Evolutionary conservation across 805 yeast species (phyloP), one percentile per base, ranked within the genome.

Genomic region (Spathaspora gorwiae): DNA sequence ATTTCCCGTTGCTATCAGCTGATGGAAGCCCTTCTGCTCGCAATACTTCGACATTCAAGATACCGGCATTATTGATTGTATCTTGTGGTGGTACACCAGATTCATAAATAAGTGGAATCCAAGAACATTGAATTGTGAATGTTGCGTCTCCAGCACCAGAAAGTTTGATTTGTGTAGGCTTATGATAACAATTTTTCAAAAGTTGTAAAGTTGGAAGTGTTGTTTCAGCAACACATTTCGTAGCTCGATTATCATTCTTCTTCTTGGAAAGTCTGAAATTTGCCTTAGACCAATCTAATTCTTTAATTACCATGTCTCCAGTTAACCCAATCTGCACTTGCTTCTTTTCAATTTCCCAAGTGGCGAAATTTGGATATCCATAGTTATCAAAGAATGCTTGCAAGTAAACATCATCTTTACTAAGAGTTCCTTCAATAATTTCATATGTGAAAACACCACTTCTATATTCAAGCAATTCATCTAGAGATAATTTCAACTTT

Each of bases 1-100:
- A 88, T 61, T 86, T 85, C 42, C 98, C 98, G 54, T 84, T 84
- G 29, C 87, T 72, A 66, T 94, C 99, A n/a, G 90, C 95, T 11
- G 96, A 76, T 35, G 84, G 80, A 47, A 94, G 73, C 42, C 79
- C 78, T 12, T 75, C 75, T 2, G 94, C 98, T 40, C 73, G 71
- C 38, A 82, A 52, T 5, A 87, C 73, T 29, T 76, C 79, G 32
- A 90, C 73, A 19, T 72, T 73, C 53, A 92, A 64, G 27, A 68
- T 70, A 61, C 99, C 99, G 47, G 81, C 74, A 62, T 89, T 85
- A 40, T 83, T 77, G 50, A 83, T 79, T 37, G 85, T 72, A 65
- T 94, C 99, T 34, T 78, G 74, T 13, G 80, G 79, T 45, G 95
- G 95, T 38, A 92, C 67, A 29, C 70, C 68, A 34, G 76, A 59